Evolutionary conservation across 441 rosid species (phyloP), one percentile per base, ranked within the genome.

Genomic region (Erodium moschatum): DNA sequence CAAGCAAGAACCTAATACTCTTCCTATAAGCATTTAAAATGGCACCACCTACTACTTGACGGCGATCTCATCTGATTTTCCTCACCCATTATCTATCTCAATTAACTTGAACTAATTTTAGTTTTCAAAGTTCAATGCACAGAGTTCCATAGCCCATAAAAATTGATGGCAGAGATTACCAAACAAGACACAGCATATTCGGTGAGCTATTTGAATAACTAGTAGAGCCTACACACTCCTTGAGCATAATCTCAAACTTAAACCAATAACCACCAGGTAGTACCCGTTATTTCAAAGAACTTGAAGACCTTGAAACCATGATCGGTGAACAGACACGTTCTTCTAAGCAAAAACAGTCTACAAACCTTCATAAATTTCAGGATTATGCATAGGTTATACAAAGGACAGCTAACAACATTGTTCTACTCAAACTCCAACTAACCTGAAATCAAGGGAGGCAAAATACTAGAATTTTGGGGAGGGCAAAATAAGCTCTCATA

Each of bases 361-460:
- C 18, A 56, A 56, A 19, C 27, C 21, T 18, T 54, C 61, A 40
- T 40, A 3, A 56, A 8, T 18, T 56, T 56, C 19, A 19, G 63
- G 18, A 58, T 58, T 8, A 58, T 19, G 27, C 29, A 19, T 58
- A 19, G 63, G 29, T 18, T 19, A 18, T 18, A 56, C 62, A 18
- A 5, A 16, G 21, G 19, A 56, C 62, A 56, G 27, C 27, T 18
- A 56, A 16, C 62, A 56, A 56, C 11, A 56, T 10, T 56, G 27
- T 56, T 56, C 27, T 56, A 16, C 62, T 19, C 10, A 56, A 56
- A 56, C 62, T 56, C 27, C 27, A 18, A 56, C 62, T 56, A 56
- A 18, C 62, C 24, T 19, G 24, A 56, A 19, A 56, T 56, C 10
- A 56, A 56, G 24, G 6, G 3, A 56, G 1, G 24, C 24, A 56